Evolutionary conservation across 768 basidiomycete species (phyloP).

Genomic region (Plicaturopsis crispa): DNA sequence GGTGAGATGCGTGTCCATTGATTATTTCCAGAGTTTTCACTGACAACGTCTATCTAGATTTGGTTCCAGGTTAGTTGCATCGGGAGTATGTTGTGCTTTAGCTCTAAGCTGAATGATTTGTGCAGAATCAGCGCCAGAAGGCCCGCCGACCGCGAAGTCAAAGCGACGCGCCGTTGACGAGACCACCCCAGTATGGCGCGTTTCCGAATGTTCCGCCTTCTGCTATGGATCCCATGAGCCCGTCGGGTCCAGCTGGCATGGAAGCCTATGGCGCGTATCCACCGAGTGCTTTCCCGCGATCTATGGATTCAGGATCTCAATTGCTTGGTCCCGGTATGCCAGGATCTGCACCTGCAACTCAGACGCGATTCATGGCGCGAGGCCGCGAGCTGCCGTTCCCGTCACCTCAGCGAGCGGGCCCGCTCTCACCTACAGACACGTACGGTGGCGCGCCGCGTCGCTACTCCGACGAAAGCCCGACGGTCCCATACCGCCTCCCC

Average conservation of each 20-base stretch:
- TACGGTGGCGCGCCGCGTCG: conserved; percentile 1
- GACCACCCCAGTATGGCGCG: conserved; percentile 56
- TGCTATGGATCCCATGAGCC: conserved; percentile 15
- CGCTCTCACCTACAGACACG: conserved; percentile 13
- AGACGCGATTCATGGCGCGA: conserved; percentile 13
- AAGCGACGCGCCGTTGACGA: conserved; percentile 41
- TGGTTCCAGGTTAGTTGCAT: conserved; percentile 73
- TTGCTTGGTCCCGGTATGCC: conserved; percentile 53
- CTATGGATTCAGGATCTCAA: conserved; percentile 28
- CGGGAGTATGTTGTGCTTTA: conserved; percentile 6
- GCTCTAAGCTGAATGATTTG: no score
- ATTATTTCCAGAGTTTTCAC: conserved; percentile 9
- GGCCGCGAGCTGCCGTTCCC: conserved; percentile 12
- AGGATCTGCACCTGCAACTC: conserved; percentile 25
- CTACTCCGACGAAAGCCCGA: no score
- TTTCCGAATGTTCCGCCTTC: conserved; percentile 40
- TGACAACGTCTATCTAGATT: conserved; percentile 40
- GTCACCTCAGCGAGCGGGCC: conserved; percentile 15
- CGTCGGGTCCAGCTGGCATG: no score
- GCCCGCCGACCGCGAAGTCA: conserved; percentile 69
- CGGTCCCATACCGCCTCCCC: no score
- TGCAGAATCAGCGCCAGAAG: conserved; percentile 83
- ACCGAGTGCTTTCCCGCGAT: conserved; percentile 17
- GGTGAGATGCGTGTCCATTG: conserved; percentile 35
- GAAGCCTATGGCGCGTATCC: conserved; percentile 12